These are phyloP conservation scores for Circinella umbellata DNA, from an alignment of 371 early-diverging fungal species.

Conservation along the genomic window DNA sequence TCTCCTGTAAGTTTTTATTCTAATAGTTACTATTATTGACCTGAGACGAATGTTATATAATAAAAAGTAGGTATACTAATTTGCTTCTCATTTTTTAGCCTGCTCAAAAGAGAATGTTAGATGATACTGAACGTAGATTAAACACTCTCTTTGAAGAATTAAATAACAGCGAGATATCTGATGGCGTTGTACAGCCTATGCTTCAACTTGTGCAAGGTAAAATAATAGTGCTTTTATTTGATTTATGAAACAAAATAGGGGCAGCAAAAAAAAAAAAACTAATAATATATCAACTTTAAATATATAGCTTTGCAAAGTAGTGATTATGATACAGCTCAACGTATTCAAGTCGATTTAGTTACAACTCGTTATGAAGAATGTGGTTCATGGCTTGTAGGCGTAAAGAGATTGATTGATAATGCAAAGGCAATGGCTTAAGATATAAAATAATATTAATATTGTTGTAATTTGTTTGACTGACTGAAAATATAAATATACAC, in stretches of 20 bases:
- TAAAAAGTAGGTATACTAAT: too few relatives aligned
- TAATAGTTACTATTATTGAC: background rate
- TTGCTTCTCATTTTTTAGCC: conserved; percentile 39
- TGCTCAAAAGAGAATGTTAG: conserved; percentile 69
- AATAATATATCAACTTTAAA: background rate
- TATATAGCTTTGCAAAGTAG: conserved; percentile 22
- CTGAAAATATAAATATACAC: background rate
- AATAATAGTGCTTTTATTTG: background rate
- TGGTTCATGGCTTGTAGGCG: conserved; percentile 31
- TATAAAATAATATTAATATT: background rate
- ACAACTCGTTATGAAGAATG: conserved; percentile 30
- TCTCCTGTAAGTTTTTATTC: conserved; percentile 50
- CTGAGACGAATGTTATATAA: background rate
- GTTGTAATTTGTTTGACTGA: background rate
- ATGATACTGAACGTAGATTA: conserved; percentile 78
- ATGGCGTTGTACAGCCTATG: conserved; percentile 60
- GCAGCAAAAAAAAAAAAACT: background rate
- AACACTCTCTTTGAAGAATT: conserved; percentile 76
- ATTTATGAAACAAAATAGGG: background rate
- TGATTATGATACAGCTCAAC: conserved; percentile 25
- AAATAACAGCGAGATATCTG: conserved; percentile 70
- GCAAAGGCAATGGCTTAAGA: conserved; percentile 23
- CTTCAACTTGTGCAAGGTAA: conserved; percentile 62
- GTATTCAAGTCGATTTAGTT: conserved; percentile 29
- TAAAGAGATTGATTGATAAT: conserved; percentile 25